Conservation (phyloP, 1,139 yeast genomes). For the Eremothecium cymbalariae region DNA sequence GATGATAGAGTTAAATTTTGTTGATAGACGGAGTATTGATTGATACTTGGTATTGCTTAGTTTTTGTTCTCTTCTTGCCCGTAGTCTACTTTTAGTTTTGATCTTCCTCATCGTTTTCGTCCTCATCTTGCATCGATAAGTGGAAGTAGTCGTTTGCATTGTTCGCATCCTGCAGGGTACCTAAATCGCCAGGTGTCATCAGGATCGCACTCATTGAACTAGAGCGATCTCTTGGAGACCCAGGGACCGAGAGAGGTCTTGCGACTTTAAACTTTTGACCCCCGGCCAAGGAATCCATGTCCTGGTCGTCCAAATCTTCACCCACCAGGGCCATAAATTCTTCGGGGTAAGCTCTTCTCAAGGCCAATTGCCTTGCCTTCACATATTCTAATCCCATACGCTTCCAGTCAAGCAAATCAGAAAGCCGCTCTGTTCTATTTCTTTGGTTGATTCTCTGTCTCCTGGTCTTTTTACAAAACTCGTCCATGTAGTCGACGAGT, state of each 20-base stretch:
- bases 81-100: too few species aligned
- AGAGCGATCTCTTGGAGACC: conserved; percentile 66
- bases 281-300: conserved; percentile 28
- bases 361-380: conserved; percentile 86
- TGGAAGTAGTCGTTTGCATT: conserved; percentile 82
- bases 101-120: conserved; percentile 33
- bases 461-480: conserved; percentile 78
- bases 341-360: conserved; percentile 91
- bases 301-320: conserved; percentile 23
- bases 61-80: too few species aligned
- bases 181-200: conserved; percentile 97
- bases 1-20: too few species aligned
- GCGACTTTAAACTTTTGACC: conserved; percentile 58
- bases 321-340: conserved; percentile 51
- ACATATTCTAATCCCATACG: conserved; percentile 95
- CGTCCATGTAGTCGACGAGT: conserved; percentile 81
- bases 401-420: conserved; percentile 93
- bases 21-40: too few species aligned
- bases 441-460: conserved; percentile 97
- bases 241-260: conserved; percentile 90
- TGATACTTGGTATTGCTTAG: too few species aligned
- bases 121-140: conserved; percentile 52
- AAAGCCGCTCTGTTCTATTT: conserved; percentile 89
- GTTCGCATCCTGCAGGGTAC: conserved; percentile 87
- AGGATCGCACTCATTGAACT: conserved; percentile 38